These are phyloP conservation scores for Pythium guiyangense DNA, from an alignment of 352 stramenopile genomes.

Conservation along the genomic window DNA sequence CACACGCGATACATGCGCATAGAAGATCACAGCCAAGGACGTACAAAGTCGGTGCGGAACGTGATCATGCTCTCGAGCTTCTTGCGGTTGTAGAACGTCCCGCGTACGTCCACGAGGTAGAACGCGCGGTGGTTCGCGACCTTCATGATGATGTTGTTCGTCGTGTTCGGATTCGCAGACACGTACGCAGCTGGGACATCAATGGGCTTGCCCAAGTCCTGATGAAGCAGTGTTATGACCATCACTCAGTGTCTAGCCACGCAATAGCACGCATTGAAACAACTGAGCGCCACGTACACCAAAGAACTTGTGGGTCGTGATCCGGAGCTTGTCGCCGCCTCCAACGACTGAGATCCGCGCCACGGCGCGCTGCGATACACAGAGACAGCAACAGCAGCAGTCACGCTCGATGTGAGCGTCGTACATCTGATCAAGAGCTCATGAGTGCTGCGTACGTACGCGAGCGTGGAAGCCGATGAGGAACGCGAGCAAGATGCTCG, in stretches of 20 bases:
- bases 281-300: conserved; percentile 32
- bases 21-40: conserved; percentile 9
- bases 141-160: conserved; percentile 87
- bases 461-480: conserved; percentile 80
- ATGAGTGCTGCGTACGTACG: conserved; percentile 22
- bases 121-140: conserved; percentile 66
- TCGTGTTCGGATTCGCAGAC: conserved; percentile 75
- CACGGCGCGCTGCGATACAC: conserved; percentile 47
- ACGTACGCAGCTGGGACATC: conserved; percentile 68
- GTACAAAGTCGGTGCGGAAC: conserved; percentile 76
- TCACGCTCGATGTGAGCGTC: not conserved
- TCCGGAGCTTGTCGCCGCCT: conserved; percentile 73
- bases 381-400: not conserved
- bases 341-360: conserved; percentile 73
- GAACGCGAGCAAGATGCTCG: conserved; percentile 71
- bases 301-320: conserved; percentile 88
- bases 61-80: conserved; percentile 88
- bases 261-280: not conserved
- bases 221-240: not conserved
- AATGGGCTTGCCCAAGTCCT: conserved; percentile 60
- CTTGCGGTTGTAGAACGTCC: conserved; percentile 83
- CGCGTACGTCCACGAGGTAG: conserved; percentile 74
- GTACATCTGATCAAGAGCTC: not conserved
- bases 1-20: not conserved
- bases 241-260: not conserved